These are phyloP conservation scores for Globisporangium barbulae DNA, from an alignment of 352 stramenopile species.

Conservation along the genomic window DNA sequence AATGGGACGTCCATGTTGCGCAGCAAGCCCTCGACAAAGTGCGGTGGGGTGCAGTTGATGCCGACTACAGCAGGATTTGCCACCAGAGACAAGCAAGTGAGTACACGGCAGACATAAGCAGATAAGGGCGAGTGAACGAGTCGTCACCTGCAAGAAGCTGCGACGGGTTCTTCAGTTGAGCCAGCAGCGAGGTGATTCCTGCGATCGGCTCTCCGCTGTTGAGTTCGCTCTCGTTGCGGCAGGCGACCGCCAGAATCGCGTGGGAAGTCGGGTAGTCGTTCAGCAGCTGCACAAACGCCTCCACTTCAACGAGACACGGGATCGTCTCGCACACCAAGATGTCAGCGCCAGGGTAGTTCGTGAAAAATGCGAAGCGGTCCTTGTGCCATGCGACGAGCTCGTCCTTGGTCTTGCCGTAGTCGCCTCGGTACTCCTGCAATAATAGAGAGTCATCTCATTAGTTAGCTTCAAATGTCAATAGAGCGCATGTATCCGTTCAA, in stretches of 20 bases:
- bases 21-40: constrained; percentile 67
- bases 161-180: constrained; percentile 44
- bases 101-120: not conserved
- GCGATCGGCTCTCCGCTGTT: constrained; percentile 65
- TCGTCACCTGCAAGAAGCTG: constrained; percentile 45
- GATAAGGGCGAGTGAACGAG: not conserved
- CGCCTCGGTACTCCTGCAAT: constrained; percentile 76
- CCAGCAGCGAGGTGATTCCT: constrained; percentile 36
- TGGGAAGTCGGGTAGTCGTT: constrained; percentile 55
- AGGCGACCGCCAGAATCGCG: constrained; percentile 66
- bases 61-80: constrained; percentile 31
- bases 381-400: constrained; percentile 77
- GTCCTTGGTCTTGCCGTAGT: constrained; percentile 67
- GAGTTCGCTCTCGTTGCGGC: constrained; percentile 53
- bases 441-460: not conserved
- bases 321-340: constrained; percentile 87
- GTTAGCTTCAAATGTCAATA: not conserved
- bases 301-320: constrained; percentile 77
- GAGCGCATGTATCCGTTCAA: not conserved
- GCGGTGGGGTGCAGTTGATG: constrained; percentile 83
- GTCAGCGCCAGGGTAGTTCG: constrained; percentile 44
- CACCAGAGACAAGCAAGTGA: not conserved
- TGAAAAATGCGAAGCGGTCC: constrained; percentile 71
- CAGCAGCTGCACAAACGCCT: constrained; percentile 71
- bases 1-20: constrained; percentile 37